Percentiles rank a stretch among this genome's conserved stretches.
These are phyloP conservation scores for Aureobasidium sp. DNA, from an alignment of 2,329 filamentous ascomycete species.

Conservation along the genomic window DNA sequence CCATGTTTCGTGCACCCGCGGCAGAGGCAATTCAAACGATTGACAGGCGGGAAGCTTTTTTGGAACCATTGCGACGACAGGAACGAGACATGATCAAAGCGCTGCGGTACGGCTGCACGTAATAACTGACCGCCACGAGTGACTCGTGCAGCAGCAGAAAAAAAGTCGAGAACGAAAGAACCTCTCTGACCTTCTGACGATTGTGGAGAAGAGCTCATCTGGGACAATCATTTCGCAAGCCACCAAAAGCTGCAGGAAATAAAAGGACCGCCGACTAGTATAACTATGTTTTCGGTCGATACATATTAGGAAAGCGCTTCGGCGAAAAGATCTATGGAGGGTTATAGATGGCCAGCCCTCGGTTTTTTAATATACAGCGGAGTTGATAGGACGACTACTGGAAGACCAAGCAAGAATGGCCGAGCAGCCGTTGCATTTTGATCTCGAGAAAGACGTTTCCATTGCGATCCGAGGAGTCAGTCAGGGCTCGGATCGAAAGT, in stretches of 20 bases:
- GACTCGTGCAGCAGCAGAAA: conserved; percentile 10
- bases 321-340: neutral
- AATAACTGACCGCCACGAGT: neutral
- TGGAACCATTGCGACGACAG: neutral
- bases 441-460: conserved; percentile 4
- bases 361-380: neutral
- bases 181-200: neutral
- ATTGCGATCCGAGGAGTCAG: conserved; percentile 9
- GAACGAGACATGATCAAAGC: conserved; percentile 8
- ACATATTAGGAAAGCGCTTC: conserved; percentile 4
- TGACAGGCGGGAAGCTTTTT: neutral
- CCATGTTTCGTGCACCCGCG: conserved; percentile 1
- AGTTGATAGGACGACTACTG: conserved; percentile 10
- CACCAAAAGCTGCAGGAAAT: conserved; percentile 5
- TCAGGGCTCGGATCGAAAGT: conserved; percentile 9
- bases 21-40: conserved; percentile 1
- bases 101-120: conserved; percentile 11
- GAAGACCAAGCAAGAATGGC: neutral
- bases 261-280: neutral
- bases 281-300: conserved; percentile 3
- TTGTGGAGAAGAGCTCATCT: conserved; percentile 15
- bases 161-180: neutral
- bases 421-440: conserved; percentile 4
- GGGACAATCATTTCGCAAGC: conserved; percentile 9
- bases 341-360: neutral